These are phyloP conservation scores for Cytospora piceae DNA, from an alignment of 2,329 filamentous ascomycete species.

Conservation along the genomic window DNA sequence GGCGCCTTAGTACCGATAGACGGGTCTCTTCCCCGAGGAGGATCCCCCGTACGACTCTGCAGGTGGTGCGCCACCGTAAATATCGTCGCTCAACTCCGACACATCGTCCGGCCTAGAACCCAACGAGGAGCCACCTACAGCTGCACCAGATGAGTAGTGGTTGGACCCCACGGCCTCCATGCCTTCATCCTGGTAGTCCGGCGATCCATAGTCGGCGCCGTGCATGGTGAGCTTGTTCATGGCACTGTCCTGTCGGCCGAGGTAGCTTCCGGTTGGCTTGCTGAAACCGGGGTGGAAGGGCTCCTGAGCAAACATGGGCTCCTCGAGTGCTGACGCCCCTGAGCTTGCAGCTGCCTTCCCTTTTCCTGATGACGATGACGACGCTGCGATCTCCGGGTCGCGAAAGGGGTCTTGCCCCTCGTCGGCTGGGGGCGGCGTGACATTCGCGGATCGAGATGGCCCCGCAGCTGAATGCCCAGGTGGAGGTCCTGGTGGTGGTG, in stretches of 20 bases:
- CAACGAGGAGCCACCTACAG: background rate
- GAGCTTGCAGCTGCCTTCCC: background rate
- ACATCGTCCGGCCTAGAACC: constrained; percentile 22
- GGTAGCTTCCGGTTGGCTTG: constrained; percentile 40
- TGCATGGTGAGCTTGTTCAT: constrained; percentile 48
- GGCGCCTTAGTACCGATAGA: constrained; percentile 31
- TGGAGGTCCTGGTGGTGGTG: constrained; percentile 20
- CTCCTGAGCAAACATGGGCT: constrained; percentile 43
- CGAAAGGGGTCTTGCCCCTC: constrained; percentile 35
- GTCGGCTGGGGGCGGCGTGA: constrained; percentile 28
- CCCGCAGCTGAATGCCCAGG: constrained; percentile 16
- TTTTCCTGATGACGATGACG: constrained; percentile 14
- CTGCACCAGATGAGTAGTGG: background rate
- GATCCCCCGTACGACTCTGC: constrained; percentile 17
- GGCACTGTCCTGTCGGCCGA: constrained; percentile 46
- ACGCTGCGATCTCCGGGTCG: constrained; percentile 33
- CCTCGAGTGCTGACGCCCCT: constrained; percentile 35
- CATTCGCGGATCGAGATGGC: constrained; percentile 14
- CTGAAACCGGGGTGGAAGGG: constrained; percentile 45
- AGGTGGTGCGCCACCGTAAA: constrained; percentile 12
- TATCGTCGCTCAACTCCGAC: constrained; percentile 17
- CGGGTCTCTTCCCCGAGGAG: constrained; percentile 29
- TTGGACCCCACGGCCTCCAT: background rate
- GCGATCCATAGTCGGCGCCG: constrained; percentile 37
- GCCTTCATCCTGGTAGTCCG: constrained; percentile 2